A percentile compares a stretch with the other conserved stretches of the same genome.
Evolutionary conservation across 1,284 basidiomycete genomes (phyloP).

Genomic region (Dichomitus squalens): DNA sequence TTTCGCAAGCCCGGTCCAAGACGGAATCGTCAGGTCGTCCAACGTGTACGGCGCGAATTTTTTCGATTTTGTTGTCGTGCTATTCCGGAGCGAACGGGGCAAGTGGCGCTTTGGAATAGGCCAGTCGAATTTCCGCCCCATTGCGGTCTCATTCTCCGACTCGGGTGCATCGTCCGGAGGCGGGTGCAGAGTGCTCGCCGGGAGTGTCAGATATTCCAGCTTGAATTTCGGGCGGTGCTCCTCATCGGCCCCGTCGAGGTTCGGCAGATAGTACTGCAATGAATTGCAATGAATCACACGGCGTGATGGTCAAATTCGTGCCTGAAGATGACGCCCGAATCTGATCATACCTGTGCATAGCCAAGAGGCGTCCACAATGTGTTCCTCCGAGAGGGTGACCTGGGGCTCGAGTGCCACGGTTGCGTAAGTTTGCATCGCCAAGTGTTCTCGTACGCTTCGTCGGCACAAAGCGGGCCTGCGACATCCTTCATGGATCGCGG

Average conservation of each 20-base stretch:
- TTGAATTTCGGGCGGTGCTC: slow-evolving; percentile 63
- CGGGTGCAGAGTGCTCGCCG: slow-evolving; percentile 41
- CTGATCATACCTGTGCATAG: slow-evolving; percentile 70
- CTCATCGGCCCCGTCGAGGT: slow-evolving; percentile 59
- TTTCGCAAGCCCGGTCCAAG: slow-evolving; percentile 75
- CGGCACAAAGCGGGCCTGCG: slow-evolving; percentile 43
- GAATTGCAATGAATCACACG: slow-evolving; percentile 12
- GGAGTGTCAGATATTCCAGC: slow-evolving; percentile 81
- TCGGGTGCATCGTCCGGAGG: slow-evolving; percentile 29
- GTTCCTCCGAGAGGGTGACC: slow-evolving; percentile 75
- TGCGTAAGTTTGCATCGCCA: slow-evolving; percentile 63
- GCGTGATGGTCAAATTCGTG: background rate
- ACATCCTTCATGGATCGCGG: slow-evolving; percentile 50
- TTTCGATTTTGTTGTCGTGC: slow-evolving; percentile 46
- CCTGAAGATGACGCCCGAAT: slow-evolving; percentile 3
- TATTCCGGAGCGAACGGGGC: slow-evolving; percentile 54
- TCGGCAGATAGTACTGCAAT: slow-evolving; percentile 75
- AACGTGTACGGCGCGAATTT: slow-evolving; percentile 73
- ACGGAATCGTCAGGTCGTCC: slow-evolving; percentile 76
- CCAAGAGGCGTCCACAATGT: slow-evolving; percentile 74
- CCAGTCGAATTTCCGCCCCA: slow-evolving; percentile 36
- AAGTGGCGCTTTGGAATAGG: slow-evolving; percentile 71
- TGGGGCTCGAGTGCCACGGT: slow-evolving; percentile 61
- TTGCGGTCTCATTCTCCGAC: background rate
- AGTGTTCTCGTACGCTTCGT: slow-evolving; percentile 51